Base-by-base conservation (phyloP, 2,329 filamentous ascomycete genomes). In the Diaporthe sp. region DNA sequence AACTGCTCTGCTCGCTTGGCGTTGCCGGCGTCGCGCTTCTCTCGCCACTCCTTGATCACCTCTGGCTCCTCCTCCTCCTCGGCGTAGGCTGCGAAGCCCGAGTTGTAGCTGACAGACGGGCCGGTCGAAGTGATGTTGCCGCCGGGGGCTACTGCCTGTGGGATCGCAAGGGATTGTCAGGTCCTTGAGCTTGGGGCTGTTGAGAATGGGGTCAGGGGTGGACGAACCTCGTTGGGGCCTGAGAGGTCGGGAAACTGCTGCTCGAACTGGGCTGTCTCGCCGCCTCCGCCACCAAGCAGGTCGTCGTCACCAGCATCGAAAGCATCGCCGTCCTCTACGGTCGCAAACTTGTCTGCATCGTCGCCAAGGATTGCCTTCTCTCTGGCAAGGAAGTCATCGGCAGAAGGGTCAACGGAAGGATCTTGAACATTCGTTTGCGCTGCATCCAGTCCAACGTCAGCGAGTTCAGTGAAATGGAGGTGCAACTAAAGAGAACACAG, bases 341-440 rank as follows among this genome's bases (percentile, higher is more conserved):
- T 94, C 78, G 93, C 90, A 85, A 99, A 99, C 87, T 96, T 94
- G 81, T 95, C 91, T 76, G 97, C 97, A 84, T 98, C 97, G 78
- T 98, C 97, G 79, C 97, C 97, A 10, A 99, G 92, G 25, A 93
- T 86, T 77, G 95, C 97, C 82, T 95, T 95, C 87, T 99, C 97
- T 80, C 96, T 94, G 78, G 94, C 92, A 67, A 98, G 91, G 84
- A 99, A 98, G 85, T 98, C 95, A 82, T 95, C 92, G 77, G 91
- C 88, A 44, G 93, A 92, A 42, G 90, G 88, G 13, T 89, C 87
- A 77, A 87, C 89, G 77, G 89, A 87, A 51, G 91, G 85, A 74
- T 87, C 88, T 85, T 88, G 90, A 82, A 89, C 88, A 79, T 91
- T 91, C 74, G 93, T 93, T 86, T 94, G 92, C 82, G 92, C 94